These are phyloP conservation scores for Acrocalymma vagum DNA, from an alignment of 2,329 filamentous ascomycete genomes.

Conservation along the genomic window DNA sequence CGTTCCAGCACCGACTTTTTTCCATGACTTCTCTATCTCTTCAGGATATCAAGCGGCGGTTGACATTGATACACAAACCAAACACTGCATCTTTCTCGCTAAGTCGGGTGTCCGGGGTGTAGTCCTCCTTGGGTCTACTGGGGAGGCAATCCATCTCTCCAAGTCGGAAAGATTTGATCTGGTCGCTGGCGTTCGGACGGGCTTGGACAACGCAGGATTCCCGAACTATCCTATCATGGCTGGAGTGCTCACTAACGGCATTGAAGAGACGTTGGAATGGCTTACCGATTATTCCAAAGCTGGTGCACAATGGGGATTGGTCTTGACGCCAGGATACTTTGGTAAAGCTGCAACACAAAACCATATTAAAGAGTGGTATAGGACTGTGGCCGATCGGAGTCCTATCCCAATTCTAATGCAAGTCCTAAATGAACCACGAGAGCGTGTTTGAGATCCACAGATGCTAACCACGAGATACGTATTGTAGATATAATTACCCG, in stretches of 20 bases:
- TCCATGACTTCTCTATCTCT: constrained; percentile 59
- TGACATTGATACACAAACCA: constrained; percentile 66
- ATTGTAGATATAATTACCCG: constrained; percentile 72
- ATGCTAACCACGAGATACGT: constrained; percentile 17
- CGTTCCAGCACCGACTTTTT: constrained; percentile 68
- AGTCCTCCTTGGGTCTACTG: constrained; percentile 70
- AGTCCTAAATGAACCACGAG: constrained; percentile 25
- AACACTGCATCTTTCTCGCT: constrained; percentile 68
- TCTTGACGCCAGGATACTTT: constrained; percentile 72
- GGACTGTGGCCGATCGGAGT: constrained; percentile 65
- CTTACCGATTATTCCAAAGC: constrained; percentile 64
- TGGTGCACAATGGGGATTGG: constrained; percentile 69
- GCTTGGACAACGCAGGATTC: constrained; percentile 64
- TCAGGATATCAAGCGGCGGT: constrained; percentile 59
- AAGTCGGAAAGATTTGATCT: constrained; percentile 65
- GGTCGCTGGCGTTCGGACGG: constrained; percentile 64
- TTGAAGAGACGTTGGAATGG: constrained; percentile 69
- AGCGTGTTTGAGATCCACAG: background rate
- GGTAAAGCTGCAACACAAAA: constrained; percentile 65
- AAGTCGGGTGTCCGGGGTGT: constrained; percentile 67
- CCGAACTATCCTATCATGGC: constrained; percentile 68
- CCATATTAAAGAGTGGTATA: constrained; percentile 69
- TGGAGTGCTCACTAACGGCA: constrained; percentile 68
- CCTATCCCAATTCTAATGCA: constrained; percentile 69
- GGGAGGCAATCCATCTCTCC: constrained; percentile 70